Conservation (phyloP, 2,329 filamentous ascomycete species). For the Colletotrichum sp. region DNA sequence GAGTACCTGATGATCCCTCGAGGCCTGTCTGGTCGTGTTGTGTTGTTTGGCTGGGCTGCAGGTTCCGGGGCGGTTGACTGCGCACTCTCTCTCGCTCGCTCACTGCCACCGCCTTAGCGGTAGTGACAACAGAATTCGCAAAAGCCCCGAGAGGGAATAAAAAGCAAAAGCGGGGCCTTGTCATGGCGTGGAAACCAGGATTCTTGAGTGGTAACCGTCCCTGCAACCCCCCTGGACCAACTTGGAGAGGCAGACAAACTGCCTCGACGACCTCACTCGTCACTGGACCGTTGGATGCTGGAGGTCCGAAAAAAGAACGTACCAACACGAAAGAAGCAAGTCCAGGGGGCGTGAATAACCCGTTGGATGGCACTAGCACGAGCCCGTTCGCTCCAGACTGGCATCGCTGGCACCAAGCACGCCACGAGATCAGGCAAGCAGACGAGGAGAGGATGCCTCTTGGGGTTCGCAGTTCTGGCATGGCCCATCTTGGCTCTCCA, state of each 20-base stretch:
- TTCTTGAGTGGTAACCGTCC: background rate
- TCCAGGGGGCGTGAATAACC: background rate
- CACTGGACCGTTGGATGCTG: background rate
- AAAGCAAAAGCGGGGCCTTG: background rate
- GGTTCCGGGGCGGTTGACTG: background rate
- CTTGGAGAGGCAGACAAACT: background rate
- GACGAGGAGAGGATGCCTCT: background rate
- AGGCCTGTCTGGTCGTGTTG: background rate
- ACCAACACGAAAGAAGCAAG: constrained; percentile 8
- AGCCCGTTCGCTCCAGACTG: background rate
- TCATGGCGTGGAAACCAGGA: constrained; percentile 4
- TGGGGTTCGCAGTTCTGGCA: background rate
- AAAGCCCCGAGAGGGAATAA: constrained; percentile 17
- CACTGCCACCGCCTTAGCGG: background rate
- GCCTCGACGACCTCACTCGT: background rate
- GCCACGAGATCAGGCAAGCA: background rate
- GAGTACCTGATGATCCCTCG: background rate
- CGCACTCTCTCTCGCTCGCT: background rate
- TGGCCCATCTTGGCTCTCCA: background rate
- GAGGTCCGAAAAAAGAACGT: background rate
- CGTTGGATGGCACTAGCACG: background rate
- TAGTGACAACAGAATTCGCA: constrained; percentile 1
- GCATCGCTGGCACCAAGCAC: background rate
- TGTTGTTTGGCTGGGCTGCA: background rate
- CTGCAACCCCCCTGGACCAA: background rate